Evolutionary conservation across 495 filamentous ascomycete species (phyloP).

Genomic region (Polyplosphaeria fusca): DNA sequence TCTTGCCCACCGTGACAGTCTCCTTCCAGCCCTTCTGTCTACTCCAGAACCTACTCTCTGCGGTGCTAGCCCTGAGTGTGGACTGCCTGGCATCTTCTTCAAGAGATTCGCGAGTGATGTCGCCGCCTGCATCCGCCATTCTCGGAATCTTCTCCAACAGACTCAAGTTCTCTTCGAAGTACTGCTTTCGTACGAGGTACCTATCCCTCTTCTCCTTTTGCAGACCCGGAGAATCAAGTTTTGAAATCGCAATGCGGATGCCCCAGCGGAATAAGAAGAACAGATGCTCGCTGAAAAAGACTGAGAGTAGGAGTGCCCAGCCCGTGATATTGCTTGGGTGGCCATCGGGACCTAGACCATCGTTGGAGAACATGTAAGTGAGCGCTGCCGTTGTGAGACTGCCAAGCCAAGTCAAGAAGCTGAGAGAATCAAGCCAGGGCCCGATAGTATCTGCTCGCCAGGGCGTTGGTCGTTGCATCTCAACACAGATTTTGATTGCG

Average conservation of each 20-base stretch:
- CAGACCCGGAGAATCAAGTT: constrained; percentile 79
- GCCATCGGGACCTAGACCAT: constrained; percentile 57
- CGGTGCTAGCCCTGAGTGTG: constrained; percentile 50
- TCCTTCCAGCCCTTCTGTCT: constrained; percentile 62
- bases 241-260: constrained; percentile 66
- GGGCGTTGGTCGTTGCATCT: constrained; percentile 83
- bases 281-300: constrained; percentile 83
- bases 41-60: constrained; percentile 67
- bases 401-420: constrained; percentile 88
- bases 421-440: constrained; percentile 84
- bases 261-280: constrained; percentile 71
- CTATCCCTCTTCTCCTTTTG: constrained; percentile 75
- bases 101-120: constrained; percentile 45
- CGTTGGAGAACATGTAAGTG: constrained; percentile 79
- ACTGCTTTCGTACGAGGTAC: constrained; percentile 68
- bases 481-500: constrained; percentile 88
- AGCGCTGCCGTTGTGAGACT: constrained; percentile 80
- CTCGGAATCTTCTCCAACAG: constrained; percentile 35
- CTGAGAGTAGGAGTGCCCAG: constrained; percentile 80
- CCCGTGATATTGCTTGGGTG: constrained; percentile 64
- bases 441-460: constrained; percentile 89
- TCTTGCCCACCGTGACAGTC: constrained; percentile 55
- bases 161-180: constrained; percentile 61
- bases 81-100: constrained; percentile 68
- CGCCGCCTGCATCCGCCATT: constrained; percentile 41